Evolutionary conservation across 2,329 filamentous ascomycete species (phyloP).

Genomic region (Sporothrix sp.): DNA sequence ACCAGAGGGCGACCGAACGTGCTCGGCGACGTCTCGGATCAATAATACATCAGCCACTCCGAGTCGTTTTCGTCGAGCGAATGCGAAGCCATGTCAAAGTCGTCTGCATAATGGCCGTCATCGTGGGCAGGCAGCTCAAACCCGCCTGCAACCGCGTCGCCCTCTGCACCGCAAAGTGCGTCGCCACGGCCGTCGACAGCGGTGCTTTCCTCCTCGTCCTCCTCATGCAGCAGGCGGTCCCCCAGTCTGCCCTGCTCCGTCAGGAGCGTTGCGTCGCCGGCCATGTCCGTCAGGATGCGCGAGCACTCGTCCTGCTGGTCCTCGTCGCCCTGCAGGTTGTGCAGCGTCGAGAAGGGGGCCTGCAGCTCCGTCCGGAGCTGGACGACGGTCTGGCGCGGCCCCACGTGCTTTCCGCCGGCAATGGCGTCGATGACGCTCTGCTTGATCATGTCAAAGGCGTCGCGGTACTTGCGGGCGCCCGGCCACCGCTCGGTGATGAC

Average conservation of each 20-base stretch:
- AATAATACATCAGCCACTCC: constrained; percentile 7
- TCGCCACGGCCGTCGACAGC: neutral
- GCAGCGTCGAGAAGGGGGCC: neutral
- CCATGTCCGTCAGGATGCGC: constrained; percentile 4
- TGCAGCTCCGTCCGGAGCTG: constrained; percentile 2
- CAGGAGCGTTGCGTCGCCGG: no score
- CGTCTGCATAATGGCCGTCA: neutral
- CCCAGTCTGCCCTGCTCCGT: no score
- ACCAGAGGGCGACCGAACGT: neutral
- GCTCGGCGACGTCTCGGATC: neutral
- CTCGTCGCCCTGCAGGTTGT: constrained; percentile 5
- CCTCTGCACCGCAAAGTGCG: neutral
- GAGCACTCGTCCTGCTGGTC: constrained; percentile 8
- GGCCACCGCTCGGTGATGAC: constrained; percentile 9
- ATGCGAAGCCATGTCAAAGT: neutral
- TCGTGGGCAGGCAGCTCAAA: no score
- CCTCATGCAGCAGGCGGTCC: neutral
- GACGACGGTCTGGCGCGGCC: neutral
- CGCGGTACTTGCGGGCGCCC: constrained; percentile 9
- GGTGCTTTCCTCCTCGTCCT: neutral
- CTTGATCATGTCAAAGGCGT: constrained; percentile 8
- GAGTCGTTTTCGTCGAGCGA: neutral
- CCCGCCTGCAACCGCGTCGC: no score
- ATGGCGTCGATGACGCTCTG: constrained; percentile 7
- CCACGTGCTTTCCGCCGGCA: constrained; percentile 18